Percentiles rank a stretch among this genome's conserved stretches.
Evolutionary conservation across 2,329 filamentous ascomycete species (phyloP).

Genomic region (Ophiocordyceps camponoti-rufipedis): DNA sequence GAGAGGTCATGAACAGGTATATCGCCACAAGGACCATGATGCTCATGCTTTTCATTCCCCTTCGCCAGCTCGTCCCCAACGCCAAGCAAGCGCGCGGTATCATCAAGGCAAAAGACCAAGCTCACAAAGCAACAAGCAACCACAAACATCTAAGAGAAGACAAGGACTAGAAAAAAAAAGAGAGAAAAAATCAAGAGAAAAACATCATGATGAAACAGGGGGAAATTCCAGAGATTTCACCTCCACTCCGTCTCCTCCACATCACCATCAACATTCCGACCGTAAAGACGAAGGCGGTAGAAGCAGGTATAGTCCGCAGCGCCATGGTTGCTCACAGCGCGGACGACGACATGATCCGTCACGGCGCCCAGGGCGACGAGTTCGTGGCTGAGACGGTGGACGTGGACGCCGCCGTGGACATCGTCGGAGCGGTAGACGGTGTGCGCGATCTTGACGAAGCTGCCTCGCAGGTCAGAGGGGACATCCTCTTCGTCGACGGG

Average conservation of each 20-base stretch:
- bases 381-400: constrained; percentile 33
- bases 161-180: neutral
- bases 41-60: neutral
- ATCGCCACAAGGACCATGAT: neutral
- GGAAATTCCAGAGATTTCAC: no score
- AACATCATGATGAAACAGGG: no score
- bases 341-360: constrained; percentile 34
- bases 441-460: constrained; percentile 37
- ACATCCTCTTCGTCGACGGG: constrained; percentile 15
- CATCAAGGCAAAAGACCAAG: neutral
- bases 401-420: constrained; percentile 26
- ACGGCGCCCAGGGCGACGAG: constrained; percentile 25
- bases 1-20: no score
- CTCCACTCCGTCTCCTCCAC: neutral
- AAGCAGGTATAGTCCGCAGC: constrained; percentile 42
- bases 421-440: constrained; percentile 33
- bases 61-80: neutral
- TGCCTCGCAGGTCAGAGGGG: constrained; percentile 10
- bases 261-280: constrained; percentile 17
- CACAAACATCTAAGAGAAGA: neutral
- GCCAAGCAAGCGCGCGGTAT: neutral
- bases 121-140: neutral
- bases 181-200: neutral
- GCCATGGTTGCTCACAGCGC: constrained; percentile 41
- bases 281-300: constrained; percentile 42